Base-by-base conservation (phyloP, 2,329 filamentous ascomycete species). In the Scedosporium apiospermum region DNA sequence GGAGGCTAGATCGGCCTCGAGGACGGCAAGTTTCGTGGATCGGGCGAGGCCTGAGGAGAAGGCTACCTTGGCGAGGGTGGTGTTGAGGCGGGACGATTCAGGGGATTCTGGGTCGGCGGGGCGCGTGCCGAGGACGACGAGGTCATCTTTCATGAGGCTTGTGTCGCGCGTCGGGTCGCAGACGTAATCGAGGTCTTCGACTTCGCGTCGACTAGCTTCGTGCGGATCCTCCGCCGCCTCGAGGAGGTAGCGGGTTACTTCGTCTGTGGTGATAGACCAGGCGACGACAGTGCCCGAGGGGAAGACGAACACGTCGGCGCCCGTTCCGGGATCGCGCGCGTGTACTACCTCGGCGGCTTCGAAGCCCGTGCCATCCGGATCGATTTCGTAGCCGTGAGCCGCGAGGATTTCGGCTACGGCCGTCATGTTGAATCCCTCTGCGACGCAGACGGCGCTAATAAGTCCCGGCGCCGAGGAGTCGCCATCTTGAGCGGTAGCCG, bases 291-390 rank as follows among this genome's bases (percentile, higher is more conserved):
- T 96, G 10, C 95, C 95, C 0, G 93, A 96, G 7, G 93, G 92
- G 67, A 99, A 99, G 63, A 99, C 88, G 71, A 98, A 98, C 60
- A 98, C 86, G 75, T 99, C 95, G 41, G 92, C 93, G 42, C 91
- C 92, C 63, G 85, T 80, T 71, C 85, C 82, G 64, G 82, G 78
- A 7, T 80, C 80, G 60, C 83, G 77, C 6, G 84, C 85, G 69
- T 88, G 85, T 58, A 88, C 82, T 5, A 88, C 84, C 69, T 87
- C 84, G 66, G 79, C 78, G 57, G 80, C 76, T 66, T 87, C 83
- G 67, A 88, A 87, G 14, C 79, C 82, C 12, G 81, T 85, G 58
- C 75, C 76, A 67, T 88, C 83, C 1, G 85, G 85, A 68, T 88
- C 84, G 61, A 88, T 80, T 49, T 76, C 74, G 69, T 87, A 88